Evolutionary conservation across 2,329 filamentous ascomycete species (phyloP), one percentile per base, ranked within the genome.

Genomic region (Microcyclospora pomicola): DNA sequence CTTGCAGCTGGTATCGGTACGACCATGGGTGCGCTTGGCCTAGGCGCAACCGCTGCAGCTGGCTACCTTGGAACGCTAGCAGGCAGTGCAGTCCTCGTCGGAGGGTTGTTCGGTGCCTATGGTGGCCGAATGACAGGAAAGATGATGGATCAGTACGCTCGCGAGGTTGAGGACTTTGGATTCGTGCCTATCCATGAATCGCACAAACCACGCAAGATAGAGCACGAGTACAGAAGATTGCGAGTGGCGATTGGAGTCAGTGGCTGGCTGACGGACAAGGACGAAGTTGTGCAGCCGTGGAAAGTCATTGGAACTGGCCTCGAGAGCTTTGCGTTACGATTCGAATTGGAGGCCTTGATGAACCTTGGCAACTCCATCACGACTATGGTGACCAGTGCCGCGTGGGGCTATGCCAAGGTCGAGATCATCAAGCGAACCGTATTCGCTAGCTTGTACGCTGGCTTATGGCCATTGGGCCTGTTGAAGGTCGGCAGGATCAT

Each of bases 101-200:
- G 87, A 12, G 76, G 81, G 29, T 65, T 96, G 30, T 95, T 96
- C 53, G 91, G 91, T 7, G 83, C 91, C n/a, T 94, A 92, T 54
- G 82, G 82, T 32, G 77, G 80, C 1, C 75, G 79, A 28, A 87
- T 93, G 69, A 82, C 82, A 0, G 76, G 78, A 37, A 80, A 86
- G 56, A 84, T 87, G 69, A 82, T 95, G 69, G 84, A 94, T 46
- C 70, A 79, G n/a, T 93, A 92, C 56, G 73, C 81, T 9, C 77
- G 77, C 48, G 85, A 94, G 46, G 79, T 96, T 12, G 77, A 84
- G 50, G 87, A 96, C 53, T 93, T 95, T 59, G 84, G 76, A 0
- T 83, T 96, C 50, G 61, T 94, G 9, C 82, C 85, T 0, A 66
- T 93, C 12, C 73, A 76, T 37, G 71, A 72, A 11, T 55, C 64